Evolutionary conservation across 176 grass and related monocot genomes (phyloP).

Genomic region (Calamus simplicifolius): DNA sequence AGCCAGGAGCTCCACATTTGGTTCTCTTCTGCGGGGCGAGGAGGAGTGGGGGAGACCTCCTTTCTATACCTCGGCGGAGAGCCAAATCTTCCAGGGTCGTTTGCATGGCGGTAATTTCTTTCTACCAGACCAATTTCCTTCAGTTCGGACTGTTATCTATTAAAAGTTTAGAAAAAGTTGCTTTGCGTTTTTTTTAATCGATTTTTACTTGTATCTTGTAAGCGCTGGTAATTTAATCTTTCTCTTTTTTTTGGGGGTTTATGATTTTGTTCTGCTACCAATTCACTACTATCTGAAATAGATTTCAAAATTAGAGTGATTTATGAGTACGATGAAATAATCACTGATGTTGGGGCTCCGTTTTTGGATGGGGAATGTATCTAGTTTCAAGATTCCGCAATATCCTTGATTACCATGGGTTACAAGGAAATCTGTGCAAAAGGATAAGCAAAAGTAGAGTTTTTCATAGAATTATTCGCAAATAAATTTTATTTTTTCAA

Average conservation of each 20-base stretch:
- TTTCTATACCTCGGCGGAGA: conserved; percentile 25
- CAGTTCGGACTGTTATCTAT: not conserved
- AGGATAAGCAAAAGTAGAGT: too few species aligned
- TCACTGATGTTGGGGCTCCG: too few species aligned
- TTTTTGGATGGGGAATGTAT: too few species aligned
- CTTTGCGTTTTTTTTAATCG: not conserved
- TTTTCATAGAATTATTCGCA: too few species aligned
- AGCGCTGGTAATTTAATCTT: not conserved
- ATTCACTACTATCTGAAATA: not conserved
- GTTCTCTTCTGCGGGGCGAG: not conserved
- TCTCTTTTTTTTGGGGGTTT: not conserved
- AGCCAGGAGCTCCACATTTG: not conserved
- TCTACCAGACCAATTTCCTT: not conserved
- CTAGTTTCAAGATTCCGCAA: too few species aligned
- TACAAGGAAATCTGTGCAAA: too few species aligned
- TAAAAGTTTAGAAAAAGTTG: not conserved
- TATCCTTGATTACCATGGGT: too few species aligned
- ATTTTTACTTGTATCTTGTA: not conserved
- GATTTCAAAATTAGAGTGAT: not conserved
- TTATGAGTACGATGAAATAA: not conserved
- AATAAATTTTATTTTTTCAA: too few species aligned
- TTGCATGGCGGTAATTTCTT: conserved; percentile 69
- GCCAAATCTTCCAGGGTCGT: conserved; percentile 30
- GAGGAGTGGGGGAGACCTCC: not conserved
- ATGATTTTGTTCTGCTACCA: not conserved